phyloP scores from a whole-genome alignment of 495 filamentous ascomycete genomes.

The Penicillium canescens region DNA sequence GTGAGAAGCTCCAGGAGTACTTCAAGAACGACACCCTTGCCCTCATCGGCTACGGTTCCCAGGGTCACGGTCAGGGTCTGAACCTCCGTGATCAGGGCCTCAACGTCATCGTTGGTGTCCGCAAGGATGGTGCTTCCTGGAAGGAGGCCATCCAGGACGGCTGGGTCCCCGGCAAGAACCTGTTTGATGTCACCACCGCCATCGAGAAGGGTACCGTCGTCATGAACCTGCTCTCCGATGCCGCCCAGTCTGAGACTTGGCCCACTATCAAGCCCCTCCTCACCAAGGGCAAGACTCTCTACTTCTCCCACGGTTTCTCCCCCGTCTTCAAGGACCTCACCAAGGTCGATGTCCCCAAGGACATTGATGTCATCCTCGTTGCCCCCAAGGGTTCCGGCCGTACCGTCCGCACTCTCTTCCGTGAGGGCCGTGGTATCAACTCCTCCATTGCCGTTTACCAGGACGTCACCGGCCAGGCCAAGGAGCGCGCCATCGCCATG shows the following conservation, averaged over 20 bases:
- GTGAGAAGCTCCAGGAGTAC: slow-evolving; percentile 97
- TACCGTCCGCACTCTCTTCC: slow-evolving; percentile 96
- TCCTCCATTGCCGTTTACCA: slow-evolving; percentile 98
- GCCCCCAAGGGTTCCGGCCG: slow-evolving; percentile 98
- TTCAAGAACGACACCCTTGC: slow-evolving; percentile 99
- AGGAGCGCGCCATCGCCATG: slow-evolving; percentile 97
- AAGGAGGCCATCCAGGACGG: slow-evolving; percentile 95
- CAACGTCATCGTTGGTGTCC: slow-evolving; percentile 97
- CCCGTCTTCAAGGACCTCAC: slow-evolving; percentile 99
- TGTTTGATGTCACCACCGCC: slow-evolving; percentile 96
- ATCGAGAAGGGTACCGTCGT: slow-evolving; percentile 90
- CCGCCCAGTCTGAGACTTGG: slow-evolving; percentile 98
- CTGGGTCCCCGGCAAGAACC: slow-evolving; percentile 97
- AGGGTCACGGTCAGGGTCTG: slow-evolving; percentile 97
- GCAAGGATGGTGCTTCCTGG: slow-evolving; percentile 97
- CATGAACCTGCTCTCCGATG: slow-evolving; percentile 98
- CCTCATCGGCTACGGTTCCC: slow-evolving; percentile 98
- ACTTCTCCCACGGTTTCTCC: slow-evolving; percentile 99
- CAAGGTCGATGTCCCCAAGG: slow-evolving; percentile 92
- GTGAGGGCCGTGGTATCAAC: slow-evolving; percentile 98
- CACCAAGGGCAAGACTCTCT: slow-evolving; percentile 99
- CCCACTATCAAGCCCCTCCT: slow-evolving; percentile 95
- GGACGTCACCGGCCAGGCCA: slow-evolving; percentile 95
- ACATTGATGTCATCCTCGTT: slow-evolving; percentile 98
- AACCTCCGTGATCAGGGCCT: slow-evolving; percentile 99